Conservation (phyloP, 257 asterid species). For the Solanum acaule region DNA sequence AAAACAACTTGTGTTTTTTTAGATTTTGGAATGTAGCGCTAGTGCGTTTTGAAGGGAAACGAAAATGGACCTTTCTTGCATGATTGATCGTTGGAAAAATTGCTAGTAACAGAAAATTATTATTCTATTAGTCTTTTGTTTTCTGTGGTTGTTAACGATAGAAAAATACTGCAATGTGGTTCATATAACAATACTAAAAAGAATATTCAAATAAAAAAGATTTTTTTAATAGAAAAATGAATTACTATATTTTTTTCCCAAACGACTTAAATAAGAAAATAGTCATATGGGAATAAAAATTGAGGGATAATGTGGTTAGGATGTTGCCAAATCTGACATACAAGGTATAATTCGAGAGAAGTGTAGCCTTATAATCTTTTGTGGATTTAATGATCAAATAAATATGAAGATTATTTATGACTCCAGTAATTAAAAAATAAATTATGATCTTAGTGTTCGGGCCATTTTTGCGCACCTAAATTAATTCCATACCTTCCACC, state of each 20-base stretch:
- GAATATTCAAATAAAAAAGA: too few species aligned
- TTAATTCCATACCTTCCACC: too few species aligned
- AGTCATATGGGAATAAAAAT: neutral
- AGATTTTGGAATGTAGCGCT: constrained; percentile 25
- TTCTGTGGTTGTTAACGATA: neutral
- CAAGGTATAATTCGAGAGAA: neutral
- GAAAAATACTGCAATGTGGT: neutral
- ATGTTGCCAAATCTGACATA: neutral
- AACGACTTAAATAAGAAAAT: neutral
- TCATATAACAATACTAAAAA: neutral
- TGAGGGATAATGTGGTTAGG: neutral
- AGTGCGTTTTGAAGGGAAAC: neutral
- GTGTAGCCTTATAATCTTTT: neutral
- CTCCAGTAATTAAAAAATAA: neutral
- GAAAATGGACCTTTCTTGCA: neutral
- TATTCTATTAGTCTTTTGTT: neutral
- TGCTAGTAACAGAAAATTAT: neutral
- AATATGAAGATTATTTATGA: too few species aligned
- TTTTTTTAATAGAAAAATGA: too few species aligned
- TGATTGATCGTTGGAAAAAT: neutral
- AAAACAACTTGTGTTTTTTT: constrained; percentile 3
- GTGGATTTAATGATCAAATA: neutral
- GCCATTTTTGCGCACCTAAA: too few species aligned
- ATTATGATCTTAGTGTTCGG: too few species aligned
- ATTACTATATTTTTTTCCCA: neutral